A percentile compares a stretch with the other conserved stretches of the same genome.
Conservation (phyloP, 1,139 yeast genomes). For the Hansenula lynferdii region DNA sequence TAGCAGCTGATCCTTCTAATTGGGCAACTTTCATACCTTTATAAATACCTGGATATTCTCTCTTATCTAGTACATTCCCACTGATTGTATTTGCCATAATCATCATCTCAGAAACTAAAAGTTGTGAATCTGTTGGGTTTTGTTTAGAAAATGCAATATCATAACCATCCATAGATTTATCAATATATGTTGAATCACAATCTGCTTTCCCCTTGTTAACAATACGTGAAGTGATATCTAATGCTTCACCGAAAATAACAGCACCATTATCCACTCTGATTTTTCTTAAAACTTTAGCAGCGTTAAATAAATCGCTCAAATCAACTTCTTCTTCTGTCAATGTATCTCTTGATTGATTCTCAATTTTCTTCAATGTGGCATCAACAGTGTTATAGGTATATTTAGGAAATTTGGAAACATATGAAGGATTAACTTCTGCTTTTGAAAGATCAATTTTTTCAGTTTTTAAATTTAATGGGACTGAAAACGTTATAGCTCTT, state of each 20-base stretch:
- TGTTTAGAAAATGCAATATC: slow-evolving; percentile 22
- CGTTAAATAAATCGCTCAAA: slow-evolving; percentile 27
- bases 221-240: slow-evolving; percentile 18
- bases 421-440: slow-evolving; percentile 33
- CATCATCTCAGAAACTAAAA: slow-evolving; percentile 80
- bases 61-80: slow-evolving; percentile 43
- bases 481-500: slow-evolving; percentile 45
- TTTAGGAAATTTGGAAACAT: slow-evolving; percentile 38
- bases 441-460: slow-evolving; percentile 26
- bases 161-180: slow-evolving; percentile 10
- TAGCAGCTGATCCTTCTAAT: slow-evolving; percentile 22
- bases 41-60: slow-evolving; percentile 55
- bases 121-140: slow-evolving; percentile 35
- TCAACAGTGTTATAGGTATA: slow-evolving; percentile 50
- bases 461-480: slow-evolving; percentile 29
- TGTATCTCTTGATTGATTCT: neutral
- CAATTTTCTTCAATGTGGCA: slow-evolving; percentile 25
- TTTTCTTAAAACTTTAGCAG: slow-evolving; percentile 30
- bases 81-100: slow-evolving; percentile 64
- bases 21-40: slow-evolving; percentile 40
- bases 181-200: slow-evolving; percentile 6
- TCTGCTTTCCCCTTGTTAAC: slow-evolving; percentile 12
- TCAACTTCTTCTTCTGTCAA: slow-evolving; percentile 25
- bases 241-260: slow-evolving; percentile 30
- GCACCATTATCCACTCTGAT: slow-evolving; percentile 31